Base-by-base conservation (phyloP, 371 early-diverging fungal genomes). In the Apophysomyces ossiformis region DNA sequence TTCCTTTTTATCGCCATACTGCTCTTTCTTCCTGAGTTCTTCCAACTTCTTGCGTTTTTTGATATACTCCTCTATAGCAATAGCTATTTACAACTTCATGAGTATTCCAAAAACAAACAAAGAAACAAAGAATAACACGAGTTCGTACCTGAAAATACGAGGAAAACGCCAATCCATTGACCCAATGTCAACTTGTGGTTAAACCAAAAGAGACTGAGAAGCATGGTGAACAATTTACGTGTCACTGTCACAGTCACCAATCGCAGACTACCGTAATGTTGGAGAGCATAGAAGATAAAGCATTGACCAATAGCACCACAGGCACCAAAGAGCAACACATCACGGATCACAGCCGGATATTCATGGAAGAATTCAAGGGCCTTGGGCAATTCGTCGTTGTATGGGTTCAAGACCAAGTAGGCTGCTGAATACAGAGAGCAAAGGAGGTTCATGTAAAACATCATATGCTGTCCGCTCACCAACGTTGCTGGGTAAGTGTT, bases 281-380 rank as follows among this genome's bases (percentile, higher is more conserved):
- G 92, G 37, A 99, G 86, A 59, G 95, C 94, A 78, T 95, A 94
- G 82, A 96, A 99, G 61, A 99, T 95, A 74, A 99, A 96, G 79
- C 92, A 91, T 82, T 99, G 99, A n/a, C 99, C 99, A 32, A 97
- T 38, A 2, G 97, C 94, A 36, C 99, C 99, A 71, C 94, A 94
- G 15, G 95, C 66, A 9, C 93, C 91, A 83, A 95, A 97, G 63
- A 95, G 70, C 18, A 93, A 61, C 16, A 99, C 88, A 75, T 99
- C 98, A 21, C 77, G 66, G 45, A 93, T 76, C 7, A 95, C 92
- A 12, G 83, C 84, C 4, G 98, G 96, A 63, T 96, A 89, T 5
- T 78, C 71, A 7, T 75, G 63, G 61, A 90, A 87, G 68, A 99
- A 97, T 6, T 75, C 71, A n/a, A 95, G 43, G 15, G 98, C 97